Evolutionary conservation across 345 rosid genomes (phyloP).

Genomic region (Euphorbia tirucalli): DNA sequence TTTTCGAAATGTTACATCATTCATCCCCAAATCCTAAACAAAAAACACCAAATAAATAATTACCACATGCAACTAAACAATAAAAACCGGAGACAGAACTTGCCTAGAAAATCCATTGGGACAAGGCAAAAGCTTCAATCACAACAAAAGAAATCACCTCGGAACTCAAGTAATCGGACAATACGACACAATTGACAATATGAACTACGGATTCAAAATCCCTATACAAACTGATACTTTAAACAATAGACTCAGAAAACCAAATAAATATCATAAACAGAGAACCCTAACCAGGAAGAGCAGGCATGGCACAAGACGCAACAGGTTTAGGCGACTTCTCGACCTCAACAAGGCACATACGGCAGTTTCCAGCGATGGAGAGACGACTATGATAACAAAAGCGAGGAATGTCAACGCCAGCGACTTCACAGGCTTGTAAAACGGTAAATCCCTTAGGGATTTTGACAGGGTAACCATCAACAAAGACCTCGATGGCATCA

Average conservation of each 20-base stretch:
- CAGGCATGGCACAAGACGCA: slow-evolving; percentile 99
- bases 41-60: background rate
- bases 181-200: too few relatives aligned
- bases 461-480: slow-evolving; percentile 89
- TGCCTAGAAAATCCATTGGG: too few relatives aligned
- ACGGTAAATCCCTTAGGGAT: slow-evolving; percentile 97
- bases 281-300: slow-evolving; percentile 73
- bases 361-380: slow-evolving; percentile 95
- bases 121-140: too few relatives aligned
- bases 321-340: slow-evolving; percentile 99
- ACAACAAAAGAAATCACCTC: too few relatives aligned
- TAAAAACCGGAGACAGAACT: too few relatives aligned
- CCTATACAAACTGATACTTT: background rate
- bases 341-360: slow-evolving; percentile 99
- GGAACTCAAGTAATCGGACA: too few relatives aligned
- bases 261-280: too few relatives aligned
- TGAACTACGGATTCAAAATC: background rate
- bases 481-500: slow-evolving; percentile 96
- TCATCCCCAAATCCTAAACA: background rate
- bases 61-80: background rate
- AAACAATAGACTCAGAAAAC: background rate
- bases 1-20: too few relatives aligned
- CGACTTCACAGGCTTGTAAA: slow-evolving; percentile 95
- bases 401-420: slow-evolving; percentile 98
- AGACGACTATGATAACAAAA: slow-evolving; percentile 91